These are phyloP conservation scores for Xylariales sp. DNA, from an alignment of 2,329 filamentous ascomycete species.

Conservation along the genomic window DNA sequence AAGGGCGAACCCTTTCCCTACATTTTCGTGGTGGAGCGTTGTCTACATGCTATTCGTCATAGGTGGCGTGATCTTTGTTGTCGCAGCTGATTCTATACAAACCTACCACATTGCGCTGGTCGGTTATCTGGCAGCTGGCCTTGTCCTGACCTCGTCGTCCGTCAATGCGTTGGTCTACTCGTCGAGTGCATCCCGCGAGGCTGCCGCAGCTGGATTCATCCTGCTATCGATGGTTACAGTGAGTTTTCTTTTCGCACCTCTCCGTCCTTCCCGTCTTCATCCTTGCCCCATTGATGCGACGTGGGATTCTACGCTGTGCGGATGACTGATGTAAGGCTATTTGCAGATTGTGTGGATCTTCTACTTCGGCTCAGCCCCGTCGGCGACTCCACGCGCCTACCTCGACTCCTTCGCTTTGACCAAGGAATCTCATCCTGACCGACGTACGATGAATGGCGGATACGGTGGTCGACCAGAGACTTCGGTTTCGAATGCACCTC, in stretches of 20 bases:
- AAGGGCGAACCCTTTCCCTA: slow-evolving; percentile 57
- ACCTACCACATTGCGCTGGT: slow-evolving; percentile 91
- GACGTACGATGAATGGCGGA: slow-evolving; percentile 68
- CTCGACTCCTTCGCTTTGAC: slow-evolving; percentile 93
- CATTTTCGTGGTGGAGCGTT: slow-evolving; percentile 88
- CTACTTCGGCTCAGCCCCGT: slow-evolving; percentile 92
- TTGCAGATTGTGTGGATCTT: slow-evolving; percentile 92
- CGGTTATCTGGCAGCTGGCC: slow-evolving; percentile 76
- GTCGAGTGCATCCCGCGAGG: slow-evolving; percentile 68
- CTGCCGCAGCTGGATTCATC: slow-evolving; percentile 88
- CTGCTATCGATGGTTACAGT: slow-evolving; percentile 89
- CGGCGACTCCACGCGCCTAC: slow-evolving; percentile 79
- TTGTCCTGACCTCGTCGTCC: slow-evolving; percentile 80
- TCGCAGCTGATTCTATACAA: slow-evolving; percentile 77
- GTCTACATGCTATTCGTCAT: slow-evolving; percentile 84
- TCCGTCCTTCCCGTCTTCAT: not conserved
- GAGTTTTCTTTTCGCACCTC: slow-evolving; percentile 33
- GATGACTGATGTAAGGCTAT: too few species aligned
- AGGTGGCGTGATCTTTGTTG: slow-evolving; percentile 71
- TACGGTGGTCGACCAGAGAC: slow-evolving; percentile 79
- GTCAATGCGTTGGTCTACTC: slow-evolving; percentile 85
- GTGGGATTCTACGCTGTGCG: too few species aligned
- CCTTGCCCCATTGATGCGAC: not conserved
- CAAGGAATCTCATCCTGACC: slow-evolving; percentile 71
- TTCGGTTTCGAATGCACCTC: slow-evolving; percentile 69